Base-by-base conservation (phyloP, 371 early-diverging fungal species). In the Mortierella sp. region DNA sequence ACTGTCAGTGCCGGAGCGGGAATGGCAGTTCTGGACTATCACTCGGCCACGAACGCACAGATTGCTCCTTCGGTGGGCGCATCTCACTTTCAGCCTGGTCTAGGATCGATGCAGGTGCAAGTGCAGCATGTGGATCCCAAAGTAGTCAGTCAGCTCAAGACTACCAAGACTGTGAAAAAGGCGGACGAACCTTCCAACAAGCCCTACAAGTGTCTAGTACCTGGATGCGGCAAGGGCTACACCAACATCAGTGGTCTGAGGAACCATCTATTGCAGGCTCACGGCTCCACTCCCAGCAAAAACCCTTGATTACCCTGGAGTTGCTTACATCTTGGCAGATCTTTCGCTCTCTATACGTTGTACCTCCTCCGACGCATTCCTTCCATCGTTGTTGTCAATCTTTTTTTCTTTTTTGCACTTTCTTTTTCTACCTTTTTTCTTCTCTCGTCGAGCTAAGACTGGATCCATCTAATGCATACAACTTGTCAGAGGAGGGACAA, bases 241-340 rank as follows among this genome's bases (percentile, higher is more conserved):
- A 81, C 54, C 73, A 85, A 85, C 73, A 85, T 85, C 31, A 85
- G 74, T 58, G 82, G 82, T 11, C 77, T 85, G 68, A 85, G 77
- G 79, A 85, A 79, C 70, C 85, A 85, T 74, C 72, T 85, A 7
- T 55, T 85, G 65, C 82, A 81, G 52, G 79, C 81, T 2, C 85
- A 85, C 72, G 85, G 85, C 10, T 85, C 85, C 7, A 85, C 81
- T 24, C 85, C 85, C 3, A 77, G 42, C 31, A 82, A 78, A 28
- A 44, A 26, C 21, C 55, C 58, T 11, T 60, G 45, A 60, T 31
- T n/a, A 16, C 1, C 8, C 28, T 47, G 0, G 45, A 5, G n/a
- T 71, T 44, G 44, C 44, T 14, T 45, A 1, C 1, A 2, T 44
- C n/a, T 13, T 24, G 24, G 14, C 38, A 52, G 28, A 5, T 10